phyloP scores from a whole-genome alignment of 1,284 basidiomycete genomes.

The Pseudozyma sp. region DNA sequence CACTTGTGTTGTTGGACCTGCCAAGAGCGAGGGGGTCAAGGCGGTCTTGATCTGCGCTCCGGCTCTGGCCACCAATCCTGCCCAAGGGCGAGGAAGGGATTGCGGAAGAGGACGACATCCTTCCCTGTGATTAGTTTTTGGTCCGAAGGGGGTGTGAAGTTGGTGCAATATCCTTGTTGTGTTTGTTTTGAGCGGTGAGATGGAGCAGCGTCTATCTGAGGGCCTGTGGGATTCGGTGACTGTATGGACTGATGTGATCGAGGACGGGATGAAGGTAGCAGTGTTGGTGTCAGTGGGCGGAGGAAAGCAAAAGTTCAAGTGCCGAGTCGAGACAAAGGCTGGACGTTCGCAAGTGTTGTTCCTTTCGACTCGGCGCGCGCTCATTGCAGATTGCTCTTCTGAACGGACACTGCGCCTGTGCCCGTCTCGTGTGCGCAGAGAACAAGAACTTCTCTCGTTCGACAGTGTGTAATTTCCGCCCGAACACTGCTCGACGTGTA shows the following conservation, averaged over 20 bases:
- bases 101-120: constrained; percentile 51
- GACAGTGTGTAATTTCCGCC: not conserved
- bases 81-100: constrained; percentile 55
- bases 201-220: not conserved
- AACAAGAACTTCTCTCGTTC: constrained; percentile 7
- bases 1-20: constrained; percentile 30
- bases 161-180: too few species aligned
- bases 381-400: constrained; percentile 44
- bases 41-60: constrained; percentile 31
- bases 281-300: not conserved
- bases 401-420: constrained; percentile 4
- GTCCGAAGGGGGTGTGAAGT: not conserved
- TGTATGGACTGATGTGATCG: not conserved
- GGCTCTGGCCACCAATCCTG: constrained; percentile 34
- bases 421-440: not conserved
- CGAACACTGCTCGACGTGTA: constrained; percentile 33
- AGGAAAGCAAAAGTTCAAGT: not conserved
- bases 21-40: constrained; percentile 48
- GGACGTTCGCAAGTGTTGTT: not conserved
- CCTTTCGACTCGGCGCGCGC: constrained; percentile 72
- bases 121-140: constrained; percentile 8
- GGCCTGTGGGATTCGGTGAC: too few species aligned
- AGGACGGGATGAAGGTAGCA: not conserved
- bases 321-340: not conserved
- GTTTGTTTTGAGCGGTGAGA: not conserved